phyloP scores from a whole-genome alignment of 805 yeast genomes.

The Saturnispora dispora region DNA sequence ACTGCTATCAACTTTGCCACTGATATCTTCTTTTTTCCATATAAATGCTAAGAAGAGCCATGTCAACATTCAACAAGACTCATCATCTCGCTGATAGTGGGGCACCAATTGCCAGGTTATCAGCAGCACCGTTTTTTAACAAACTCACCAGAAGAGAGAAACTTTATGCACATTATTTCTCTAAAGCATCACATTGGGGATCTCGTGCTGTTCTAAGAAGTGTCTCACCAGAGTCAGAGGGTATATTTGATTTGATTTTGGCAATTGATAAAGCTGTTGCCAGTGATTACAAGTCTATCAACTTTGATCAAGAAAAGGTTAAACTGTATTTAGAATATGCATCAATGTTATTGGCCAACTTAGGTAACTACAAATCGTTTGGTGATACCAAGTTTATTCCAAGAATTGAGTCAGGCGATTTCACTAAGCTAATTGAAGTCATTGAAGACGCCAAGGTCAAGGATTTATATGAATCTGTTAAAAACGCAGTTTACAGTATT shows the following conservation, averaged over 20 bases:
- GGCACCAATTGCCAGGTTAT: constrained; percentile 64
- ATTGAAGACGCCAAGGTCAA: constrained; percentile 29
- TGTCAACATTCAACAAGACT: constrained; percentile 13
- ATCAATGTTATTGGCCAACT: constrained; percentile 63
- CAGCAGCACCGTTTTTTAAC: constrained; percentile 62
- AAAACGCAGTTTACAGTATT: constrained; percentile 41
- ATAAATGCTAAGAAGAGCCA: constrained; percentile 2
- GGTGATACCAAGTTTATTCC: constrained; percentile 88
- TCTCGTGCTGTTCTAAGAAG: constrained; percentile 71
- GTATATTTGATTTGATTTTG: constrained; percentile 61
- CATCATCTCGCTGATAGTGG: constrained; percentile 44
- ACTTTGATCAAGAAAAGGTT: constrained; percentile 21
- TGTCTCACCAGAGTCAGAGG: constrained; percentile 75
- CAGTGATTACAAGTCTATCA: constrained; percentile 36
- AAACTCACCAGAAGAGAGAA: constrained; percentile 51
- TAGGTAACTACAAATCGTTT: constrained; percentile 77
- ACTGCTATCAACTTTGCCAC: not conserved
- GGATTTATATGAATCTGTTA: constrained; percentile 34
- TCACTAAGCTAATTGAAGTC: constrained; percentile 39
- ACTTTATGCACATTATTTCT: constrained; percentile 73
- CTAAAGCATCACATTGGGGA: constrained; percentile 80
- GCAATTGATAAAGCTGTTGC: constrained; percentile 42
- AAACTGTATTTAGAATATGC: constrained; percentile 54
- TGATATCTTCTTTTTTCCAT: not conserved
- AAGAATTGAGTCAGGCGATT: constrained; percentile 37